A percentile compares a stretch with the other conserved stretches of the same genome.
phyloP scores from a whole-genome alignment of 2,329 filamentous ascomycete genomes.

The Pseudogymnoascus sp. region DNA sequence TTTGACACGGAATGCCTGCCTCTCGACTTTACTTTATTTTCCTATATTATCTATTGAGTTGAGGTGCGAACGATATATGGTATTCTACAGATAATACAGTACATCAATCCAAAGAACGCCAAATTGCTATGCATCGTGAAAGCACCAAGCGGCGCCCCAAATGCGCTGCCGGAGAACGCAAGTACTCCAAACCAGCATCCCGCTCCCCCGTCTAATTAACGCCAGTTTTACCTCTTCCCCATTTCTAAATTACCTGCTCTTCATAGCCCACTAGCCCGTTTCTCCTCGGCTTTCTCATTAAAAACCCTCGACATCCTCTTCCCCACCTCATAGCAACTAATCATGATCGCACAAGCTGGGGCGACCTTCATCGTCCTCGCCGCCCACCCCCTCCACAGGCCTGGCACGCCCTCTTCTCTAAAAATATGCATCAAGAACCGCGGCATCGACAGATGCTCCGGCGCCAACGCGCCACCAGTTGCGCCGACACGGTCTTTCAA shows the following conservation, averaged over 20 bases:
- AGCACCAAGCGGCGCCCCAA: neutral
- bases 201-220: neutral
- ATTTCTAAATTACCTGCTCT: neutral
- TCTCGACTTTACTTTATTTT: neutral
- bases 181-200: neutral
- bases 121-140: neutral
- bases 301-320: conserved; percentile 76
- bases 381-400: conserved; percentile 86
- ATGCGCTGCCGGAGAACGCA: neutral
- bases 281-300: conserved; percentile 46
- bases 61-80: conserved; percentile 5
- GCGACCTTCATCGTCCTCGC: conserved; percentile 90
- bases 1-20: neutral
- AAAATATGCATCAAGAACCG: conserved; percentile 88
- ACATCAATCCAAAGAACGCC: neutral
- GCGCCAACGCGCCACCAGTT: conserved; percentile 36
- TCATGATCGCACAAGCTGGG: conserved; percentile 97
- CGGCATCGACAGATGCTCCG: conserved; percentile 71
- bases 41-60: neutral
- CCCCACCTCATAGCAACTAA: conserved; percentile 92
- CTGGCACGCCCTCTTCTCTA: conserved; percentile 67
- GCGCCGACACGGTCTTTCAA: conserved; percentile 46
- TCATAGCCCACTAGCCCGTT: conserved; percentile 8
- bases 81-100: conserved; percentile 1
- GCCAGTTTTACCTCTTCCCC: neutral